Conservation (phyloP, 2,329 filamentous ascomycete species). For the Macrophomina pseudophaseolina region DNA sequence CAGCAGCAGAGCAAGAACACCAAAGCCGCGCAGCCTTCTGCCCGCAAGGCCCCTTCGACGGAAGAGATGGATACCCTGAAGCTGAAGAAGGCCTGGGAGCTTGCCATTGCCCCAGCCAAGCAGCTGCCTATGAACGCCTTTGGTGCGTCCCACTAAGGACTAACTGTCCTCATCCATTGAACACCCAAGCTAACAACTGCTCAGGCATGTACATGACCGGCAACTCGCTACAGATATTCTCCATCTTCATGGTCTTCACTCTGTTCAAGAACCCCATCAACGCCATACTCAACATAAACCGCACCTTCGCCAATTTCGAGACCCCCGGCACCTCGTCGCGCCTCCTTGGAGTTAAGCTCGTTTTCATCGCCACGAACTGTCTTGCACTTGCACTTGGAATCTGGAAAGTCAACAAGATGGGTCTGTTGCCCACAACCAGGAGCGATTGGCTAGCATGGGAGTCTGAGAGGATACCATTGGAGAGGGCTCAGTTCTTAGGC, state of each 20-base stretch:
- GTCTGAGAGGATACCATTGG: conserved; percentile 45
- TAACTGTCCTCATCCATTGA: not conserved
- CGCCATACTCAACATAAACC: conserved; percentile 80
- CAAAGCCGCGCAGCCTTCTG: conserved; percentile 42
- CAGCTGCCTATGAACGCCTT: conserved; percentile 96
- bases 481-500: conserved; percentile 24
- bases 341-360: conserved; percentile 81
- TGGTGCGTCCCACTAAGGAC: conserved; percentile 58
- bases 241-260: conserved; percentile 99
- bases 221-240: conserved; percentile 97
- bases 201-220: conserved; percentile 97
- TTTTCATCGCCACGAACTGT: conserved; percentile 87
- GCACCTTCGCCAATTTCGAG: conserved; percentile 90
- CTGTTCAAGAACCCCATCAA: conserved; percentile 95
- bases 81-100: conserved; percentile 98
- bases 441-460: conserved; percentile 99
- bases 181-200: not conserved
- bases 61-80: conserved; percentile 95
- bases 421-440: conserved; percentile 90
- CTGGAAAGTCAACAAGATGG: conserved; percentile 98
- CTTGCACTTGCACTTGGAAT: conserved; percentile 82
- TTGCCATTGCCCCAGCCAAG: conserved; percentile 92
- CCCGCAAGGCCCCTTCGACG: conserved; percentile 71
- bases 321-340: conserved; percentile 75
- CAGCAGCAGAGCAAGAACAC: conserved; percentile 33